Evolutionary conservation across 495 filamentous ascomycete species (phyloP).

Genomic region (Aspergillus ostianus): DNA sequence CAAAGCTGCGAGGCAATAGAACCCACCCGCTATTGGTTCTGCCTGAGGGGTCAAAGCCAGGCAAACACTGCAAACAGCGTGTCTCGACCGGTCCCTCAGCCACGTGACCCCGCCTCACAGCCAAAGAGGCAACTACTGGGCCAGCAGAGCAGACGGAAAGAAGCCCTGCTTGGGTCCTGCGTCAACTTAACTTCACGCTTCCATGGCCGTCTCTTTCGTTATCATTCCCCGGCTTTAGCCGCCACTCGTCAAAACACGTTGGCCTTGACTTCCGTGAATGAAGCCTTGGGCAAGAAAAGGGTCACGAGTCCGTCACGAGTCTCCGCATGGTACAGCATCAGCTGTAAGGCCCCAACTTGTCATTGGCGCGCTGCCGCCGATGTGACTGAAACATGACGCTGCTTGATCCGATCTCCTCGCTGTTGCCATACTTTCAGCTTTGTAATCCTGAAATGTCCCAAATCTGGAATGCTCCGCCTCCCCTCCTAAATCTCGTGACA

Average conservation of each 20-base stretch:
- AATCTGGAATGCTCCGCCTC: background rate
- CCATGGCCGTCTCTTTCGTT: background rate
- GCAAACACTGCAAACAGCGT: conserved; percentile 16
- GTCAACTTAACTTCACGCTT: background rate
- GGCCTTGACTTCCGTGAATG: too few species aligned
- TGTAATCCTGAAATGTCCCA: background rate
- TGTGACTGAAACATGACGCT: conserved; percentile 21
- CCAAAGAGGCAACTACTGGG: background rate
- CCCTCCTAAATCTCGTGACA: background rate
- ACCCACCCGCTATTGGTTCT: conserved; percentile 3
- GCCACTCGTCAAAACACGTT: conserved; percentile 4
- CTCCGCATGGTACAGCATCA: conserved; percentile 4
- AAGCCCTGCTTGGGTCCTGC: too few species aligned
- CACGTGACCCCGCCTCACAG: conserved; percentile 13
- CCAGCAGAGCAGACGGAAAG: too few species aligned
- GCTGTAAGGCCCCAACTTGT: conserved; percentile 16
- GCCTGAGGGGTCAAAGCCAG: background rate
- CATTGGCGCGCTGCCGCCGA: conserved; percentile 10
- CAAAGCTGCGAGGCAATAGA: too few species aligned
- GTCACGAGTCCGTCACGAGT: background rate
- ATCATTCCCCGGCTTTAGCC: conserved; percentile 12
- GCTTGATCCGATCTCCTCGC: conserved; percentile 5
- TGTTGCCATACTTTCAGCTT: background rate
- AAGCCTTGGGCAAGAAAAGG: conserved; percentile 1
- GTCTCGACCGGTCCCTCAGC: conserved; percentile 5